Evolutionary conservation across 371 early-diverging fungal genomes (phyloP).

Genomic region (Apophysomyces ossiformis): DNA sequence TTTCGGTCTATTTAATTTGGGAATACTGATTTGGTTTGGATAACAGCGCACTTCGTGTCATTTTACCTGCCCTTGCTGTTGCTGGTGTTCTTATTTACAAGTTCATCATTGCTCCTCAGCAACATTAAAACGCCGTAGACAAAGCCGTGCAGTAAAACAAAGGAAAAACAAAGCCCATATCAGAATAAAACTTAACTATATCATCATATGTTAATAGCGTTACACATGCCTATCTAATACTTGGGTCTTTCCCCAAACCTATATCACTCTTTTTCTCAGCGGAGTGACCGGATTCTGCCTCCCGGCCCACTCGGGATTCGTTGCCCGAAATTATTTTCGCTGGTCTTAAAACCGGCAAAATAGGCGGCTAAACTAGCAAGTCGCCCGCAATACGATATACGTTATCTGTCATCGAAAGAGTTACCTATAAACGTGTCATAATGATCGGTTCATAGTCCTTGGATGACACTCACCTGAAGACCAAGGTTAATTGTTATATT

Average conservation of each 20-base stretch:
- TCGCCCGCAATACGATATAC: too few species aligned
- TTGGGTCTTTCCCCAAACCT: too few species aligned
- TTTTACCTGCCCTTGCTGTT: conserved; percentile 34
- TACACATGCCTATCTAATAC: neutral
- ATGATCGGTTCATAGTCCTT: too few species aligned
- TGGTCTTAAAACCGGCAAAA: conserved; percentile 4
- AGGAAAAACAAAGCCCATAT: neutral
- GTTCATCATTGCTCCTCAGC: conserved; percentile 40
- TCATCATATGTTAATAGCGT: neutral
- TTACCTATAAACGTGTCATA: too few species aligned
- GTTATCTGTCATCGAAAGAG: too few species aligned
- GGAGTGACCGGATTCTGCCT: too few species aligned
- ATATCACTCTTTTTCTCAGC: too few species aligned
- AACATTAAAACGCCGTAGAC: conserved; percentile 26
- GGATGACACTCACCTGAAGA: too few species aligned
- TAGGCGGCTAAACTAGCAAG: neutral
- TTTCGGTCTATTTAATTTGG: neutral
- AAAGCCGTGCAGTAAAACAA: neutral
- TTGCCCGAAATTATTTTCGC: neutral
- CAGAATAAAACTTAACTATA: neutral
- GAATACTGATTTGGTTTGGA: neutral
- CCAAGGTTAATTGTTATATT: too few species aligned
- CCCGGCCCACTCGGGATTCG: too few species aligned
- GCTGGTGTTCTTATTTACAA: conserved; percentile 46
- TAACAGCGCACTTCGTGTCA: conserved; percentile 31